Base-by-base conservation (phyloP, 1,139 yeast species). In the Sugiyamaella japonica region DNA sequence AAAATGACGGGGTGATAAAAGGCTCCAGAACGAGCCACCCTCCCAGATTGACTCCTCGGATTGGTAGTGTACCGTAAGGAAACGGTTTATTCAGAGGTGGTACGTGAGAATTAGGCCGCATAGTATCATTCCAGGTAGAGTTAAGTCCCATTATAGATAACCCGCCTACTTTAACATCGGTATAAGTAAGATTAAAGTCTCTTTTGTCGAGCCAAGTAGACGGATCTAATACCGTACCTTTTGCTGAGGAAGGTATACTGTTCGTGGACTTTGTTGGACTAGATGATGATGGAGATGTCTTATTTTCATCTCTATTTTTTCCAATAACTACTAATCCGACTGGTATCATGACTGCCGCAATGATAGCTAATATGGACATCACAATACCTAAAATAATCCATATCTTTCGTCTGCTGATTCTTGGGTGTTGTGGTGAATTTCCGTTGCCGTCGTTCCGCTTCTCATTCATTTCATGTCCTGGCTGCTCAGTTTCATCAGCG, bases 21-120 rank as follows among this genome's bases (percentile, higher is more conserved):
- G 86, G 75, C 71, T 90, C 97, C 44, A 89, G 73, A 1, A 89
- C 86, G 58, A 89, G 78, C 97, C 97, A 90, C 20, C 97, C 97
- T 46, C 97, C 97, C 23, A 90, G 73, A 64, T 89, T 89, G 45
- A 90, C 91, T 56, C 97, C 97, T 44, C 82, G 73, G 38, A 88
- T 75, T 39, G 80, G 82, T 43, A 73, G 75, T 31, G 68, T 69
- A 23, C 73, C 71, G 64, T 84, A 85, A 64, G 80, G 79, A 72
- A 71, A 71, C 8, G 52, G 43, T 28, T 63, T 56, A 38, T 59
- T 54, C 16, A 71, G 56, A 0, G 69, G 57, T 1, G 73, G 70
- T 3, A 70, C 72, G 17, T 55, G 39, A 3, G 56, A 47, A 54
- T 70, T 70, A 17, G 72, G 62, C 40, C 59, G 62, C 1, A 58